Conservation (phyloP, 2,329 filamentous ascomycete species). For the Nigrospora sphaerica region DNA sequence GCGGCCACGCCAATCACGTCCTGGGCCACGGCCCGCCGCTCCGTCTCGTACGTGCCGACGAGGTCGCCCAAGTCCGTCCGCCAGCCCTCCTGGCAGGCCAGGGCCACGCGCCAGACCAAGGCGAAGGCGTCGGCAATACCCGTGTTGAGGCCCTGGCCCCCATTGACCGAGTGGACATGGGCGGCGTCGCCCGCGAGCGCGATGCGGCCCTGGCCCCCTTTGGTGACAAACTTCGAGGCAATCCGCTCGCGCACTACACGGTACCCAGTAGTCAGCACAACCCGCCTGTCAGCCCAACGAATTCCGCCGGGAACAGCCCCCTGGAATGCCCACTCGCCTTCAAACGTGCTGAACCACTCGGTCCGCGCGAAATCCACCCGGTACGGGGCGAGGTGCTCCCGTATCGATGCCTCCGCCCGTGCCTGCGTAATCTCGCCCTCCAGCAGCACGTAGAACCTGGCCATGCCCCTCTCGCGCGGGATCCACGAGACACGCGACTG, state of each 20-base stretch:
- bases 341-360: conserved; percentile 44
- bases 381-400: conserved; percentile 35
- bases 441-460: conserved; percentile 38
- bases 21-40: conserved; percentile 34
- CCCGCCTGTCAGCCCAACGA: no score
- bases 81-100: conserved; percentile 14
- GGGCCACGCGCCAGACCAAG: conserved; percentile 43
- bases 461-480: conserved; percentile 37
- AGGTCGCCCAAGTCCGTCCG: conserved; percentile 18
- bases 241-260: conserved; percentile 32
- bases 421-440: conserved; percentile 35
- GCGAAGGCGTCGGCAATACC: conserved; percentile 50
- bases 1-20: conserved; percentile 40
- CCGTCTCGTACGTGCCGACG: conserved; percentile 35
- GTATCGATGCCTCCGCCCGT: conserved; percentile 32
- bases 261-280: neutral
- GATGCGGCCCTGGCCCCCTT: conserved; percentile 32
- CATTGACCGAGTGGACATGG: conserved; percentile 48
- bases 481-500: conserved; percentile 42
- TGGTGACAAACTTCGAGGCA: conserved; percentile 29
- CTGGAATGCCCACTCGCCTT: conserved; percentile 22
- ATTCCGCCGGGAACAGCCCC: no score
- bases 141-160: conserved; percentile 52
- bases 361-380: conserved; percentile 32
- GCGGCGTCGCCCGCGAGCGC: conserved; percentile 50